Base-by-base conservation (phyloP, 2,329 filamentous ascomycete genomes). In the Cadophora sp. region DNA sequence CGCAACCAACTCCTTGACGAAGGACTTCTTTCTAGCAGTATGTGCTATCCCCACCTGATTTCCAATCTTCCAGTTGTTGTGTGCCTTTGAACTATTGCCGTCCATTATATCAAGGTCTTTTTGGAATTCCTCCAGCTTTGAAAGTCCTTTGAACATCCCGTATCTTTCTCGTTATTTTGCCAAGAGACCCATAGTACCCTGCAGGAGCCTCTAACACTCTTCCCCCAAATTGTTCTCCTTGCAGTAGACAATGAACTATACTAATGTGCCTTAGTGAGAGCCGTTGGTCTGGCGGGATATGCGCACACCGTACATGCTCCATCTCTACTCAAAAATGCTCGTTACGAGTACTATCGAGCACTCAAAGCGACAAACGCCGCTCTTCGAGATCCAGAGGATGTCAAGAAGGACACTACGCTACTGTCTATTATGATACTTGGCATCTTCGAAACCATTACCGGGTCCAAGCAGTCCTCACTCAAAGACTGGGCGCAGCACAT, bases 401-500 rank as follows among this genome's bases (percentile, higher is more conserved):
- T 81, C 5, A 77, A 82, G 70, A 84, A 84, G 70, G 85, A 87
- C 69, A 83, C 79, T 50, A 87, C 85, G 0, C 82, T 87, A 78
- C 79, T 87, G 9, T 81, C 83, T 0, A 81, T 87, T 18, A 79
- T 87, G 56, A 82, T 87, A 55, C 79, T 87, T 6, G 82, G 83
- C 51, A 82, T 85, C 4, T 87, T 84, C 62, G 85, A 87, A 74
- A 84, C 83, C 71, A 79, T 87, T 67, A 82, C 83, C 13, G 83
- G 84, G 18, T 79, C 77, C 22, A 81, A 79, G 7, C 76, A 79
- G 8, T 79, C 81, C 62, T 85, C 83, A 0, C 78, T 85, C 70
- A 76, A 79, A 62, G 83, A 83, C 13, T 87, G 84, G 82, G 81
- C 84, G 66, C 78, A 84, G 62, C 85, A 87, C 71, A 79, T 87